Percentiles rank a stretch among this genome's conserved stretches.
Conservation (phyloP, 441 rosid species). For the Populus hybrid region DNA sequence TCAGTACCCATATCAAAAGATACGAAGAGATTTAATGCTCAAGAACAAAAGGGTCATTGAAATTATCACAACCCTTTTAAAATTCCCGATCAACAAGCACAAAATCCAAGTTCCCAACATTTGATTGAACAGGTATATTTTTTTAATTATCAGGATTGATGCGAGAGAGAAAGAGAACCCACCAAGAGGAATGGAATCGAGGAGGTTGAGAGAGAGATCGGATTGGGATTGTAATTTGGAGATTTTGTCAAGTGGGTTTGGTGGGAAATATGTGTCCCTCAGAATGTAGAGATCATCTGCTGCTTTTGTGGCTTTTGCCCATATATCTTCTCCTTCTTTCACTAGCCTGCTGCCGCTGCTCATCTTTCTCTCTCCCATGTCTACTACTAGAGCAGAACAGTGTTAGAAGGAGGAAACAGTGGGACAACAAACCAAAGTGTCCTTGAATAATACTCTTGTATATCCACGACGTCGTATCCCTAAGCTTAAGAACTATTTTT, state of each 20-base stretch:
- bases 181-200: constrained; percentile 68
- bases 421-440: no score
- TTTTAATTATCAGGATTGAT: no score
- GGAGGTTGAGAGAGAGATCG: constrained; percentile 49
- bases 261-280: constrained; percentile 58
- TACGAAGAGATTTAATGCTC: background rate
- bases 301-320: constrained; percentile 40
- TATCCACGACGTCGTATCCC: no score
- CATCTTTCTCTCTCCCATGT: background rate
- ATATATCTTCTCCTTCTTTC: constrained; percentile 24
- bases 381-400: background rate
- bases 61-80: background rate
- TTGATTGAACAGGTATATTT: no score
- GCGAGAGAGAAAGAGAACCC: background rate
- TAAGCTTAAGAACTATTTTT: no score
- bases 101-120: no score
- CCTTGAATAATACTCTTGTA: no score
- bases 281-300: constrained; percentile 45
- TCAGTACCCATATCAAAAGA: no score
- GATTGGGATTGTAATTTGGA: constrained; percentile 45
- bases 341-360: constrained; percentile 12
- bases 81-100: background rate
- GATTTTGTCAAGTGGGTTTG: constrained; percentile 45
- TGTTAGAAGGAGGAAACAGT: no score
- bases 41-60: background rate